Evolutionary conservation across 306 rosid species (phyloP), one percentile per base, ranked within the genome.

Genomic region (Malus orientalis): DNA sequence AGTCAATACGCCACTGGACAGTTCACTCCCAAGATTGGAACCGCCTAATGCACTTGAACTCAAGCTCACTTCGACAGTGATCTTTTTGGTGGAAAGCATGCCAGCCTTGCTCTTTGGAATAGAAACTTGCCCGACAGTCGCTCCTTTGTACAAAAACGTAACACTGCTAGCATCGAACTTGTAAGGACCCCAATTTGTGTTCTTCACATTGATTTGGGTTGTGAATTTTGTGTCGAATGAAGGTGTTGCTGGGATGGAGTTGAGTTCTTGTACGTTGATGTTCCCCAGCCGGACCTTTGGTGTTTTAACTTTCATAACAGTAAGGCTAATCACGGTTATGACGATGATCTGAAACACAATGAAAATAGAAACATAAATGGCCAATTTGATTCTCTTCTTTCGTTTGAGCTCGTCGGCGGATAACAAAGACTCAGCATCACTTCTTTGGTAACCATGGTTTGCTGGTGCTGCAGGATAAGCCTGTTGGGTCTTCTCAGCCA

Each of bases 181-280:
- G 44, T 70, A 70, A 10, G 61, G 64, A 33, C 75, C 75, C 75
- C 75, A 71, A 47, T 71, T 71, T 16, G 65, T 55, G 75, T 71
- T 71, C 75, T 71, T 71, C 1, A 54, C 30, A 11, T 18, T 71
- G 1, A 71, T 71, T 19, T 71, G 75, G 30, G 75, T 71, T 61
- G 22, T 71, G 51, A 71, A 71, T 27, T 38, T 38, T 38, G 44
- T 8, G 44, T 38, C 44, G 2, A 38, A 38, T 38, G 44, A 38
- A 0, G 44, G 44, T 38, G 44, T 38, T 38, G 44, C 11, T 38
- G 44, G 44, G 44, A 38, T 3, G 2, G 44, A 33, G 44, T 38
- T 38, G 11, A 8, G 44, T 7, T 38, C 44, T 38, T 8, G 11
- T 6, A 38, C 3, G 11, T 38, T 38, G 44, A 38, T 38, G 11